Evolutionary conservation across 2,329 filamentous ascomycete species (phyloP).

Genomic region (Penicillium corylophilum): DNA sequence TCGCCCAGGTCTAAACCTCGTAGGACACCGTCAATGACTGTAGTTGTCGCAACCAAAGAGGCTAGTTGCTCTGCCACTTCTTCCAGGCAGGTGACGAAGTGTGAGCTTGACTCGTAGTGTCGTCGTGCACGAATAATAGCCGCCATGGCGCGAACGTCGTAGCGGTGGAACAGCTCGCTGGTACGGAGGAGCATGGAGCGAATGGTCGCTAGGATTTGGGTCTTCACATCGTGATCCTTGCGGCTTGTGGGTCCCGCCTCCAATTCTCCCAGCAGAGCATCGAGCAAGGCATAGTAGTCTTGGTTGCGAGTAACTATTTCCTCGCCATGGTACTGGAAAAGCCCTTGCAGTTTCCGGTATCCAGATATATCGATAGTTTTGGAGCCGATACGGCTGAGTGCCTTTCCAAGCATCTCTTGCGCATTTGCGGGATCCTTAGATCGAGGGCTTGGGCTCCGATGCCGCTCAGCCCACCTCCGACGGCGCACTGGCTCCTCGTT

Average conservation of each 20-base stretch:
- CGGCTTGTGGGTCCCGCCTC: constrained; percentile 33
- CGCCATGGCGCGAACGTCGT: constrained; percentile 36
- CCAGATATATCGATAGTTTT: constrained; percentile 42
- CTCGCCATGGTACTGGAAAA: constrained; percentile 39
- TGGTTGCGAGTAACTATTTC: constrained; percentile 35
- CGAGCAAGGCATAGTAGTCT: constrained; percentile 39
- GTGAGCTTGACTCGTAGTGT: constrained; percentile 39
- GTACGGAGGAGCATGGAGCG: constrained; percentile 41
- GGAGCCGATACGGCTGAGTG: constrained; percentile 35
- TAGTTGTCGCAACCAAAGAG: constrained; percentile 19
- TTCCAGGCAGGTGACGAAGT: constrained; percentile 42
- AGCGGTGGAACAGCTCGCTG: constrained; percentile 33
- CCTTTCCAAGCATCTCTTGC: constrained; percentile 40
- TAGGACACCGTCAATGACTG: constrained; percentile 34
- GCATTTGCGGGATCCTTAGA: constrained; percentile 41
- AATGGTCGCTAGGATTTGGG: constrained; percentile 44
- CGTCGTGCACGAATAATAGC: constrained; percentile 39
- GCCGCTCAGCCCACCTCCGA: constrained; percentile 36
- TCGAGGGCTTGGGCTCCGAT: constrained; percentile 37
- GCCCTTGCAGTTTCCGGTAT: constrained; percentile 43
- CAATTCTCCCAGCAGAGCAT: constrained; percentile 39
- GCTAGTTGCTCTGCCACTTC: constrained; percentile 40
- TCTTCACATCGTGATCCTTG: constrained; percentile 39
- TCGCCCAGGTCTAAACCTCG: constrained; percentile 29
- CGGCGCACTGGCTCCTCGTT: constrained; percentile 29